These are phyloP conservation scores for Leccinum disarticulatum DNA, from an alignment of 768 basidiomycete species.

Conservation along the genomic window DNA sequence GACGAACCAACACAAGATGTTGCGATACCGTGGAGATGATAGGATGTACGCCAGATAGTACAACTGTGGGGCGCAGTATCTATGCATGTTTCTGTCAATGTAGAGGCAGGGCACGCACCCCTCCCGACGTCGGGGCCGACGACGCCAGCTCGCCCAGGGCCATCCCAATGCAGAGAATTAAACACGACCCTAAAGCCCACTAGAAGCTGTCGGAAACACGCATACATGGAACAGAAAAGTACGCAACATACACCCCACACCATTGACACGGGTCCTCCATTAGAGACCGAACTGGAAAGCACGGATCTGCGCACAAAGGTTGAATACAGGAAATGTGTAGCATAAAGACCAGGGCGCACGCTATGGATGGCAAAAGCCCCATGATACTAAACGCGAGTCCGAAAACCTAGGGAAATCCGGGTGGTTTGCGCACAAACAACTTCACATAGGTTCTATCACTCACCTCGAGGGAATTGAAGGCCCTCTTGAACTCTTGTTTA, in stretches of 20 bases:
- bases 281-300: conserved; percentile 42
- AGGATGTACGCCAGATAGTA: conserved; percentile 66
- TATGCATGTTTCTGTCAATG: not conserved
- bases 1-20: conserved; percentile 63
- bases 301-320: conserved; percentile 36
- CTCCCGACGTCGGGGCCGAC: conserved; percentile 40
- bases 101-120: conserved; percentile 20
- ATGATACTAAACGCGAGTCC: conserved; percentile 70
- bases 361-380: conserved; percentile 62
- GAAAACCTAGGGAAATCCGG: conserved; percentile 49
- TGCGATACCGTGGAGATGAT: conserved; percentile 54
- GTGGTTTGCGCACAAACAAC: not conserved
- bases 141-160: conserved; percentile 40
- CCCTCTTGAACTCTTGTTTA: conserved; percentile 36
- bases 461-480: conserved; percentile 32
- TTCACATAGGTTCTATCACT: not conserved
- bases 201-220: not conserved
- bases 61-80: conserved; percentile 31
- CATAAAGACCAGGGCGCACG: conserved; percentile 36
- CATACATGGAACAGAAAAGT: not conserved
- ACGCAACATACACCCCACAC: conserved; percentile 37
- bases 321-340: not conserved
- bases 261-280: conserved; percentile 47
- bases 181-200: conserved; percentile 37
- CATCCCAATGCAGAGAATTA: conserved; percentile 39